Evolutionary conservation across 495 filamentous ascomycete species (phyloP).

Genomic region (Hypoxylon subgilvum): DNA sequence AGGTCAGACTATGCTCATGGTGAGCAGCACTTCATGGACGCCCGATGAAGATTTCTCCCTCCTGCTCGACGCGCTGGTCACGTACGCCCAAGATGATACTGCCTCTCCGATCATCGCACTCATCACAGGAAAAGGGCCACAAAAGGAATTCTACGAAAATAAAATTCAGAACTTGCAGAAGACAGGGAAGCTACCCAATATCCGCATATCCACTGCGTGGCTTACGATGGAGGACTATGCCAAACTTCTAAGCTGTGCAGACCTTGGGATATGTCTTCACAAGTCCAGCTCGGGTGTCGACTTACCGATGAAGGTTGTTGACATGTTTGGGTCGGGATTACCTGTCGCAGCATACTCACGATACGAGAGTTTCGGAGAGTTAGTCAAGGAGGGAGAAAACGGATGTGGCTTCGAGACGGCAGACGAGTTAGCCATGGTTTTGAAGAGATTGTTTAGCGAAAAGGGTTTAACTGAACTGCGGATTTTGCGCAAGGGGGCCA

Average conservation of each 20-base stretch:
- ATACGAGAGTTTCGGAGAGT: slow-evolving; percentile 85
- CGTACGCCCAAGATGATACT: slow-evolving; percentile 59
- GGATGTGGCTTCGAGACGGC: slow-evolving; percentile 78
- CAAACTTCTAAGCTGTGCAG: slow-evolving; percentile 80
- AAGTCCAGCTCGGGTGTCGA: slow-evolving; percentile 93
- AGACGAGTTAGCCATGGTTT: slow-evolving; percentile 61
- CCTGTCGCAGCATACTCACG: slow-evolving; percentile 84
- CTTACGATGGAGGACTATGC: slow-evolving; percentile 85
- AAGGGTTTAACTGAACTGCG: slow-evolving; percentile 57
- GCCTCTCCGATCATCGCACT: slow-evolving; percentile 72
- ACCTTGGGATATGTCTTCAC: slow-evolving; percentile 89
- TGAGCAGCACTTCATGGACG: slow-evolving; percentile 96
- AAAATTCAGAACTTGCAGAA: slow-evolving; percentile 64
- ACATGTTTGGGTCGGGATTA: slow-evolving; percentile 94
- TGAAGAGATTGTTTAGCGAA: slow-evolving; percentile 67
- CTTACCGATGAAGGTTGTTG: slow-evolving; percentile 98
- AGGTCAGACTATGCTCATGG: slow-evolving; percentile 68
- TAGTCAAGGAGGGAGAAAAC: slow-evolving; percentile 85
- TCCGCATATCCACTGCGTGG: slow-evolving; percentile 81
- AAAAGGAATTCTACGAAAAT: slow-evolving; percentile 75
- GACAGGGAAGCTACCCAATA: slow-evolving; percentile 65
- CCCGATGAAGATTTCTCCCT: slow-evolving; percentile 93
- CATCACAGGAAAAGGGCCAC: slow-evolving; percentile 92
- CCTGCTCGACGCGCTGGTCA: slow-evolving; percentile 80
- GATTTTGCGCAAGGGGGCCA: slow-evolving; percentile 71